These are phyloP conservation scores for Candida schatavii DNA, from an alignment of 805 yeast genomes.

Conservation along the genomic window DNA sequence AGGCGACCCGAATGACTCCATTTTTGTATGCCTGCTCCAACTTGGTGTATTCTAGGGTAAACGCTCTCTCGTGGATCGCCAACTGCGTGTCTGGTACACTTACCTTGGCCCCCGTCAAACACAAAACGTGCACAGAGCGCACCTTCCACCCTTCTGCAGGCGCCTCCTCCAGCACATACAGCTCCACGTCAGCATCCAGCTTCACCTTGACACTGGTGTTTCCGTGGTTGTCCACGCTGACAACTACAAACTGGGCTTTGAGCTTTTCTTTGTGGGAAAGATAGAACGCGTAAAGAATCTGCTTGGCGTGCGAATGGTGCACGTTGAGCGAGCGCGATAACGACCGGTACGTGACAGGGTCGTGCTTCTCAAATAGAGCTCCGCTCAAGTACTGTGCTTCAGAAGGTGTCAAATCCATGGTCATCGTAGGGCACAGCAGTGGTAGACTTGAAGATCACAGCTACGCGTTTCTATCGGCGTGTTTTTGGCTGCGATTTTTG, in stretches of 20 bases:
- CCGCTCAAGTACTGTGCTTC: slow-evolving; percentile 31
- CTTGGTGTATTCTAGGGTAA: slow-evolving; percentile 12
- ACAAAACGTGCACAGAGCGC: slow-evolving; percentile 36
- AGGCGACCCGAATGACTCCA: slow-evolving; percentile 37
- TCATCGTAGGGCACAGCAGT: too few relatives aligned
- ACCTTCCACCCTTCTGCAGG: slow-evolving; percentile 10
- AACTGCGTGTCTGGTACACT: slow-evolving; percentile 13
- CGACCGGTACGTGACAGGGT: slow-evolving; percentile 39
- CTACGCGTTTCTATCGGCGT: too few relatives aligned
- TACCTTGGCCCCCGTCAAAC: slow-evolving; percentile 21
- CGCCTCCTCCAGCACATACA: slow-evolving; percentile 18
- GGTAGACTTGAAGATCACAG: too few relatives aligned
- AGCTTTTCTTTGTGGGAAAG: slow-evolving; percentile 30
- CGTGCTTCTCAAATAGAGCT: slow-evolving; percentile 19
- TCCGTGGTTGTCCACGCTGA: slow-evolving; percentile 27
- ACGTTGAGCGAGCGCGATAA: slow-evolving; percentile 40
- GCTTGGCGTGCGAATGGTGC: slow-evolving; percentile 38
- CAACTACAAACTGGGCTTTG: slow-evolving; percentile 39
- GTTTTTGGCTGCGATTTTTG: too few relatives aligned
- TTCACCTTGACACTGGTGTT: slow-evolving; percentile 18
- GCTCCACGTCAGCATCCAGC: slow-evolving; percentile 18
- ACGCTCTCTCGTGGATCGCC: slow-evolving; percentile 14
- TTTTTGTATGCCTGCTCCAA: slow-evolving; percentile 17
- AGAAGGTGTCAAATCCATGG: slow-evolving; percentile 27
- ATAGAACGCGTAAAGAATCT: slow-evolving; percentile 36